A percentile compares a stretch with the other conserved stretches of the same genome.
These are phyloP conservation scores for Mycosarcoma mackinlayi DNA, from an alignment of 1,284 basidiomycete genomes.

Conservation along the genomic window DNA sequence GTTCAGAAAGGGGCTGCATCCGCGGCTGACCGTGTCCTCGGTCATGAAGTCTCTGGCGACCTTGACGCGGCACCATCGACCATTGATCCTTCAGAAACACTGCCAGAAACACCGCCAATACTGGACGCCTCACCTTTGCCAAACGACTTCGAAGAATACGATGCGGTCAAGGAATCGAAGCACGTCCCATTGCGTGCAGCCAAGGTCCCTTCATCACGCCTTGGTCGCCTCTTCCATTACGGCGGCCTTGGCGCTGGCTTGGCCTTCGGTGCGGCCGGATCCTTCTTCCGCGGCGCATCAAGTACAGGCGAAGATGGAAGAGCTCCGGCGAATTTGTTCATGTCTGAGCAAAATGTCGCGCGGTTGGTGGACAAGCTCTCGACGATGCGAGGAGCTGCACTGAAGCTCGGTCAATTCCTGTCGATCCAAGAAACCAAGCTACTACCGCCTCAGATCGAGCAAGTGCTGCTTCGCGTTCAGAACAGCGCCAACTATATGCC, in stretches of 20 bases:
- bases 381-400: conserved; percentile 93
- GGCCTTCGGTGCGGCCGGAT: conserved; percentile 63
- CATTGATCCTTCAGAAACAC: not conserved
- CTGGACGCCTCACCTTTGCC: not conserved
- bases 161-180: conserved; percentile 56
- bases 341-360: conserved; percentile 77
- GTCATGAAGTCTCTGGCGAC: not conserved
- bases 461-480: conserved; percentile 89
- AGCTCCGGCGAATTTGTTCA: conserved; percentile 29
- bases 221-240: conserved; percentile 66
- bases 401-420: conserved; percentile 97
- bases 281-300: conserved; percentile 44
- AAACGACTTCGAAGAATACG: conserved; percentile 57
- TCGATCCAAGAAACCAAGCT: conserved; percentile 82
- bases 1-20: no score
- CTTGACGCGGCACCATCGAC: not conserved
- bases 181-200: conserved; percentile 57
- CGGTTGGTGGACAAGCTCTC: conserved; percentile 91
- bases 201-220: conserved; percentile 65
- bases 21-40: no score
- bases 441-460: conserved; percentile 86
- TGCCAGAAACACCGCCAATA: not conserved
- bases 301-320: conserved; percentile 2
- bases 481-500: conserved; percentile 99
- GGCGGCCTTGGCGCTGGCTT: conserved; percentile 65